Percentiles rank a stretch among this genome's conserved stretches.
Conservation (phyloP, 176 grass and related monocot species). For the Avena sativa region DNA sequence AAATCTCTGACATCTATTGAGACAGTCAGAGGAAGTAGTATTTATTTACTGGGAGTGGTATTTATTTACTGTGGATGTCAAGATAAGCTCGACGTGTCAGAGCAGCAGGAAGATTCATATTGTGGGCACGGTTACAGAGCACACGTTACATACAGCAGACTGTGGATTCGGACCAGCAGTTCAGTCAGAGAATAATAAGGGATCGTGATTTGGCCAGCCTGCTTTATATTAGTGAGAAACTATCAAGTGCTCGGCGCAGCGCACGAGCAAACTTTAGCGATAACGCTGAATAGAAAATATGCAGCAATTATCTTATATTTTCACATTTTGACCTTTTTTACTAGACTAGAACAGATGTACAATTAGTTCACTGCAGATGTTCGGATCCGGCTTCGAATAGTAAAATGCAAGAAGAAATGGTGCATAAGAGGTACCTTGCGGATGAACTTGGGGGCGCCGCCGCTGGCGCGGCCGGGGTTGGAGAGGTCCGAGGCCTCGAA, state of each 20-base stretch:
- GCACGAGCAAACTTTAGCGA: neutral
- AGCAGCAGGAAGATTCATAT: neutral
- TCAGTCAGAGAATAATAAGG: neutral
- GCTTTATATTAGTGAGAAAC: neutral
- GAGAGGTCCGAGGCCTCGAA: slow-evolving; percentile 58
- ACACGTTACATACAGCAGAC: neutral
- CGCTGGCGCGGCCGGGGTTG: slow-evolving; percentile 42
- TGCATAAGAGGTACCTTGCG: slow-evolving; percentile 34
- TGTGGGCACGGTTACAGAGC: neutral
- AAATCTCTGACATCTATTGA: too few relatives aligned
- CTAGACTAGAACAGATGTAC: neutral
- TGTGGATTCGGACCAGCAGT: neutral
- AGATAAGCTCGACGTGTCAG: slow-evolving; percentile 1
- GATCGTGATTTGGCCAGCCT: neutral
- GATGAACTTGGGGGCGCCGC: slow-evolving; percentile 57
- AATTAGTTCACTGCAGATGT: neutral
- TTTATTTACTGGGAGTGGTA: too few relatives aligned
- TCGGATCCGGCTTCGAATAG: neutral
- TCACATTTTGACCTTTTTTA: neutral
- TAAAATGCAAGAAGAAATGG: too few relatives aligned
- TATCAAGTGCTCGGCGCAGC: neutral
- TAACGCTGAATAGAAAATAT: neutral
- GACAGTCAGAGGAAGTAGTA: too few relatives aligned
- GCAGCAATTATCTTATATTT: neutral
- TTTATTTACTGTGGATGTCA: neutral